A percentile compares a stretch with the other conserved stretches of the same genome.
Conservation (phyloP, 495 filamentous ascomycete species). For the Tuber brumale region DNA sequence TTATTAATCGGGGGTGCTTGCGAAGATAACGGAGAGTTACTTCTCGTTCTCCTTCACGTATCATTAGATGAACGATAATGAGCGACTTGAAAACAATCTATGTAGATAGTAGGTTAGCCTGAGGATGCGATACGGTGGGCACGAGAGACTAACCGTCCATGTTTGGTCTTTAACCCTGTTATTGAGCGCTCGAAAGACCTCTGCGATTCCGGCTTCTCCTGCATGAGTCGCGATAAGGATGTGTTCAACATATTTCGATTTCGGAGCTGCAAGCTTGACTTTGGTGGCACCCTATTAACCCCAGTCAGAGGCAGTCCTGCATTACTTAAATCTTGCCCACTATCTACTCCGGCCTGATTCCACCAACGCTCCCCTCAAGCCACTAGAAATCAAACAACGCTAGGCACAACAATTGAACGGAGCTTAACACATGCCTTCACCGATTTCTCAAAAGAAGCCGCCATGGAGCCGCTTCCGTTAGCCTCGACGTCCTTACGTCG, state of each 20-base stretch:
- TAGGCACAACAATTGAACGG: conserved; percentile 10
- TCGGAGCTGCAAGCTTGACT: conserved; percentile 94
- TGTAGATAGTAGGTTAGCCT: neutral
- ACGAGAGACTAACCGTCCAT: conserved; percentile 62
- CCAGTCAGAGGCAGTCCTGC: conserved; percentile 15
- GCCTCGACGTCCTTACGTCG: conserved; percentile 36
- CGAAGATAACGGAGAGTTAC: conserved; percentile 80
- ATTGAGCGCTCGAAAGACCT: conserved; percentile 88
- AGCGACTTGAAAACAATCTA: conserved; percentile 83
- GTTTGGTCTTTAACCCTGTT: conserved; percentile 85
- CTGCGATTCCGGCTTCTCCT: conserved; percentile 89
- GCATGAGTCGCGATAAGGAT: conserved; percentile 92
- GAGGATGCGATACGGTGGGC: neutral
- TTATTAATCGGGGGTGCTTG: conserved; percentile 73
- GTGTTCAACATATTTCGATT: conserved; percentile 99
- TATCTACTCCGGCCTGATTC: conserved; percentile 9
- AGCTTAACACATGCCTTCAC: conserved; percentile 54
- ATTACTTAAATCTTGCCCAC: neutral
- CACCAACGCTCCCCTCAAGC: neutral
- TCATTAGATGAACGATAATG: conserved; percentile 95
- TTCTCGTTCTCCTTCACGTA: conserved; percentile 86
- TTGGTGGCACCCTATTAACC: conserved; percentile 64
- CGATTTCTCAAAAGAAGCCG: conserved; percentile 81
- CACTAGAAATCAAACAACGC: conserved; percentile 2
- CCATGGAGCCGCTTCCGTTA: conserved; percentile 50